Conservation (phyloP, 805 yeast species). For the Crinitomyces ghanaensis region DNA sequence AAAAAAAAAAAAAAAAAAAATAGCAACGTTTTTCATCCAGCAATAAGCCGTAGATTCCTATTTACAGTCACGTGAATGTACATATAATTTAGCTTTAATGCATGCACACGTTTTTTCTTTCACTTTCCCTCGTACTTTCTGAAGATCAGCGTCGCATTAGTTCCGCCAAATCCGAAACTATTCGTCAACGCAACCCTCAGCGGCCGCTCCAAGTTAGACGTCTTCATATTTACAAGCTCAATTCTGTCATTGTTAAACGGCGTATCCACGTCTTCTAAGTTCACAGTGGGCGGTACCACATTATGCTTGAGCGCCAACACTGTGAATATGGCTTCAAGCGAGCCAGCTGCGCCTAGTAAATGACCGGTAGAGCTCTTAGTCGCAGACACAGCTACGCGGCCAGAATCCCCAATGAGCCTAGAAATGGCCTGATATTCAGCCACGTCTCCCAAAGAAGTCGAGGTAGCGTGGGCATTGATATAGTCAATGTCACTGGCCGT, state of each 20-base stretch:
- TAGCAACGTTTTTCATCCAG: no score
- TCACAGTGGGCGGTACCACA: conserved; percentile 69
- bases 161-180: conserved; percentile 97
- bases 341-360: conserved; percentile 90
- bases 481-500: conserved; percentile 48
- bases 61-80: no score
- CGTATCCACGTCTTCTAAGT: conserved; percentile 45
- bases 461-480: conserved; percentile 94
- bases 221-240: conserved; percentile 31
- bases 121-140: conserved; percentile 6
- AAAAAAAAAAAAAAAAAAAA: no score
- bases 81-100: no score
- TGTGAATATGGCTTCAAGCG: conserved; percentile 81
- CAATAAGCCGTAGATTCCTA: no score
- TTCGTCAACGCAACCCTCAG: conserved; percentile 74
- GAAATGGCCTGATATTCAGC: conserved; percentile 75
- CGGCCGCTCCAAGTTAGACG: no score
- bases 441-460: conserved; percentile 77
- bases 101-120: no score
- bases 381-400: conserved; percentile 43
- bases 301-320: conserved; percentile 48
- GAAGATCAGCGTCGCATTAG: conserved; percentile 57
- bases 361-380: conserved; percentile 93
- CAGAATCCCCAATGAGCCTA: conserved; percentile 32
- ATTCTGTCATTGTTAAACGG: conserved; percentile 36